Evolutionary conservation across 2,329 filamentous ascomycete species (phyloP).

Genomic region (Esteya vermicola): DNA sequence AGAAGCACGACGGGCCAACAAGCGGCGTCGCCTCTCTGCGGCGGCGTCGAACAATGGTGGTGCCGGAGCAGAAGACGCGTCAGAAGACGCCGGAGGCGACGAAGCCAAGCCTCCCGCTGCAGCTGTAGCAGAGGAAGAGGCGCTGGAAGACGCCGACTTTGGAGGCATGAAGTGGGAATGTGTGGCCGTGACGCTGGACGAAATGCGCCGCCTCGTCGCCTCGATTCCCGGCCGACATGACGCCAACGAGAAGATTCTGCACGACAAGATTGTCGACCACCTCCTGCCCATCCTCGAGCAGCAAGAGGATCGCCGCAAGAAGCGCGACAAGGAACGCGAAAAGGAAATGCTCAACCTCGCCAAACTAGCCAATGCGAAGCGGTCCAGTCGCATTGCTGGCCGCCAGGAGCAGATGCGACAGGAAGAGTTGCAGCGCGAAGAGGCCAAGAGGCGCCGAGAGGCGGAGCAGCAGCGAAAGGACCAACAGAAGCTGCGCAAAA

Average conservation of each 20-base stretch:
- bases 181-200: conserved; percentile 64
- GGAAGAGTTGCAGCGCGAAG: conserved; percentile 33
- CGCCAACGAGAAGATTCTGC: conserved; percentile 68
- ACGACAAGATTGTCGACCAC: conserved; percentile 57
- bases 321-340: conserved; percentile 52
- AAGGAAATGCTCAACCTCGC: conserved; percentile 70
- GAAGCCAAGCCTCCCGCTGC: too few species aligned
- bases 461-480: conserved; percentile 52
- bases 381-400: conserved; percentile 76
- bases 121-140: conserved; percentile 15
- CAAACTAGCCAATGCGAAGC: conserved; percentile 84
- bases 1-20: conserved; percentile 53
- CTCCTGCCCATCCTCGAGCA: conserved; percentile 76
- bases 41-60: conserved; percentile 22
- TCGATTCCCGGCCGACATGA: conserved; percentile 65
- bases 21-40: conserved; percentile 47
- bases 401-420: conserved; percentile 64
- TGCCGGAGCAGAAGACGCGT: conserved; percentile 22
- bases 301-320: conserved; percentile 59
- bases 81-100: conserved; percentile 17
- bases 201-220: conserved; percentile 59
- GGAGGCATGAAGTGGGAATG: conserved; percentile 83
- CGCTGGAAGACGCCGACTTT: conserved; percentile 46
- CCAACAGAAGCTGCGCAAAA: conserved; percentile 41
- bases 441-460: conserved; percentile 32